Base-by-base conservation (phyloP, 2,329 filamentous ascomycete species). In the Trematosphaeria pertusa region DNA sequence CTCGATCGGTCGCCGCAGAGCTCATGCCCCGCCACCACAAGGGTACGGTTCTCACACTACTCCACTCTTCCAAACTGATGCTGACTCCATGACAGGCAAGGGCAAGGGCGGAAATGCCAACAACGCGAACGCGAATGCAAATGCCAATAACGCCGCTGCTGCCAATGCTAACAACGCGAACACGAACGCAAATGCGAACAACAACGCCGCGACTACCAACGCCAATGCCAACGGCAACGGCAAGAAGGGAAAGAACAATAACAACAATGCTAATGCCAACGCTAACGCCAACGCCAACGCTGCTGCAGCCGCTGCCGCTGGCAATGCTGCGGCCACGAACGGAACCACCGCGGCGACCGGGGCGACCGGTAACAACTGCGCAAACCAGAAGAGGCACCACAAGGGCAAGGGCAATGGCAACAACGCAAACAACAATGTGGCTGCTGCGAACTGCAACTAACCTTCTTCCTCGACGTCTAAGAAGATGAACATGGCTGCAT, bases 351-450 rank as follows among this genome's bases (percentile, higher is more conserved):
- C n/a, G n/a, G n/a, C n/a, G n/a, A n/a, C n/a, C n/a, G n/a, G n/a
- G n/a, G 34, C 22, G 9, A 37, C 14, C 22, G 42, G 14, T 3
- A 35, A 35, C n/a, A 19, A 36, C 19, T 18, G 12, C 32, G 26
- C n/a, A 41, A 33, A 43, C 36, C 21, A 26, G 21, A 38, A 28
- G 18, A 33, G 41, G 3, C 41, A 44, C 32, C 32, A 44, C 32
- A 28, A 37, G 22, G 41, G 40, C 12, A 19, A 19, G 1, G 40
- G 40, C 24, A 26, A 18, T n/a, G 24, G 7, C 17, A 21, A 32
- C 15, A 32, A 31, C n/a, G 26, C 17, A 11, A 28, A 21, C 15
- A 30, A 14, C 3, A 28, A 6, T 9, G 21, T n/a, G 7, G 17
- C 5, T 8, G 22, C 17, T 22, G 9, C 35, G 11, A 14, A 18